phyloP scores from a whole-genome alignment of 257 asterid species.

The Echites panduratus region DNA sequence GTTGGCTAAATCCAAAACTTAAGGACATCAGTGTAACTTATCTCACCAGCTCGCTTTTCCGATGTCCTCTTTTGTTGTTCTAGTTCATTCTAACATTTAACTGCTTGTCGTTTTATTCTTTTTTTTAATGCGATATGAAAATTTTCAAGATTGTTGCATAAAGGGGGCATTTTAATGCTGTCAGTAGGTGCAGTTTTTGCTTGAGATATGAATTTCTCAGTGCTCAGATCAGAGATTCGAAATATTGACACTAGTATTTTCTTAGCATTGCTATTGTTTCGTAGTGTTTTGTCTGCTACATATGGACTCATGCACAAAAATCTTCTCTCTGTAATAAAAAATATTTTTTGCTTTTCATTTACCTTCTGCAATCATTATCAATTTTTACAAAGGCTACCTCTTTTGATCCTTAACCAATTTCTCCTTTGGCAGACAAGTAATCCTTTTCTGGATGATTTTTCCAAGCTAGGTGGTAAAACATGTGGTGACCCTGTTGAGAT shows the following conservation, averaged over 20 bases:
- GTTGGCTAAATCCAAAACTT: neutral
- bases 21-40: neutral
- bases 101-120: neutral
- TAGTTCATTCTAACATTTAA: neutral
- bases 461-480: slow-evolving; percentile 62
- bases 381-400: neutral
- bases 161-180: neutral
- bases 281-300: neutral
- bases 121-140: neutral
- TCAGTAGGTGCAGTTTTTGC: neutral
- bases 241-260: neutral
- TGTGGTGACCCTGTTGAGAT: slow-evolving; percentile 49
- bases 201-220: neutral
- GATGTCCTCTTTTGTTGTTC: neutral
- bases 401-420: neutral
- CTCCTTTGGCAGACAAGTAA: slow-evolving; percentile 44
- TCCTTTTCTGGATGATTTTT: slow-evolving; percentile 54
- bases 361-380: neutral
- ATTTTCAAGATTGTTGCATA: neutral
- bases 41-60: neutral
- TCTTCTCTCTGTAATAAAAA: neutral
- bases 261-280: neutral
- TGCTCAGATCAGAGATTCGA: neutral
- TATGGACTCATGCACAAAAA: neutral
- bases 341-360: slow-evolving; percentile 9